These are phyloP conservation scores for Septoria linicola DNA, from an alignment of 2,329 filamentous ascomycete genomes.

Conservation along the genomic window DNA sequence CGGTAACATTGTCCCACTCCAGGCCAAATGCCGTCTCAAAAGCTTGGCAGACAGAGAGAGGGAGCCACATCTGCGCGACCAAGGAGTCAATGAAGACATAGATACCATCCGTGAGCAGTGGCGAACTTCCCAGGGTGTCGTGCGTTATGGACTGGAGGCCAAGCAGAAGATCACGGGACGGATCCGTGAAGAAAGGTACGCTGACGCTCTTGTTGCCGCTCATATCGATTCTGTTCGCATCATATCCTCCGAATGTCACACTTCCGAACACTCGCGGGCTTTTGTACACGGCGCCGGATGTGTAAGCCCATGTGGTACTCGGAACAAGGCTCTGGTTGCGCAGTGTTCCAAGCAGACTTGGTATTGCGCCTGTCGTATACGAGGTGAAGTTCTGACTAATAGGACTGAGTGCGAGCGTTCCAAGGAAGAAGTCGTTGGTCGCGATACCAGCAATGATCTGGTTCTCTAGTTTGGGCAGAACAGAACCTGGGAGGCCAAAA, in stretches of 20 bases:
- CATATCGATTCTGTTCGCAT: conserved; percentile 40
- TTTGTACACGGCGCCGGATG: conserved; percentile 34
- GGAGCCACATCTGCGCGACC: conserved; percentile 44
- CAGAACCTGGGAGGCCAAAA: conserved; percentile 25
- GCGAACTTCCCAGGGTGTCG: conserved; percentile 29
- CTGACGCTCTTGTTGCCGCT: conserved; percentile 34
- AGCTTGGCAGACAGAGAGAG: conserved; percentile 38
- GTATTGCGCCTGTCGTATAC: conserved; percentile 22
- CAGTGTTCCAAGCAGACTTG: conserved; percentile 19
- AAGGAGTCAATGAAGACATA: conserved; percentile 42
- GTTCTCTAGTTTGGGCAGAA: conserved; percentile 28
- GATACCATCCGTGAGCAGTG: conserved; percentile 23
- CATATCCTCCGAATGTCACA: conserved; percentile 44
- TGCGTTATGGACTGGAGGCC: conserved; percentile 28
- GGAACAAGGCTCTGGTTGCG: conserved; percentile 9
- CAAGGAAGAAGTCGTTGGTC: conserved; percentile 37
- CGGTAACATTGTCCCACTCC: conserved; percentile 39
- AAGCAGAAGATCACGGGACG: conserved; percentile 30
- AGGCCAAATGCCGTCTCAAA: conserved; percentile 44
- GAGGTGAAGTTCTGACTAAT: conserved; percentile 26
- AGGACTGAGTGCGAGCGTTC: conserved; percentile 35
- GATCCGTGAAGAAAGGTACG: conserved; percentile 31
- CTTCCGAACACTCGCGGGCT: conserved; percentile 32
- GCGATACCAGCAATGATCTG: conserved; percentile 33
- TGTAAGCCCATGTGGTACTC: conserved; percentile 31